Base-by-base conservation (phyloP, 2,329 filamentous ascomycete species). In the Aspergillus fumigatiaffinis region DNA sequence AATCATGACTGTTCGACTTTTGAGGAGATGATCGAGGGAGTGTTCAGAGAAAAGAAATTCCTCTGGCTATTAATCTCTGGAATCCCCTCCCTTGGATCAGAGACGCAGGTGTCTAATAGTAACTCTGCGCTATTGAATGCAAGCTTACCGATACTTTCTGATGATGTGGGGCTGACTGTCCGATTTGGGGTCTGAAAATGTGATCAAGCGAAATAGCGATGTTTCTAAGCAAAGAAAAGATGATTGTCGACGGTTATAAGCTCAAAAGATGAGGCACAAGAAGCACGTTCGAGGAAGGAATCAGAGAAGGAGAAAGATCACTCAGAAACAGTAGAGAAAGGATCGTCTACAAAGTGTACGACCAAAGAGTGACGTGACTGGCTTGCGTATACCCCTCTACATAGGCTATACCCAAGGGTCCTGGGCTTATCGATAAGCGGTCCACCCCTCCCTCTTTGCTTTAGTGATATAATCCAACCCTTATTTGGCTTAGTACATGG, bases 341-440 rank as follows among this genome's bases (percentile, higher is more conserved):
- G 20, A 47, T 4, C 26, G 21, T 23, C 44, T 47, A 47, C 21
- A 47, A 17, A 47, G 5, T 61, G 25, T 5, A 69, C 44, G 12
- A 38, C 51, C 51, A 48, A 48, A 58, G 54, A 59, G 62, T 65
- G 65, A 67, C 65, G 63, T 66, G 63, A 65, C 57, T 52, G 63
- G 66, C 59, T 65, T 62, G 60, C n/a, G 75, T 72, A 59, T 73
- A 35, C 32, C n/a, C n/a, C n/a, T n/a, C n/a, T 25, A 25, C 23
- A 26, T 26, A 26, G 25, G 25, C 3, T 29, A 3, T 9, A 41
- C 35, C 48, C 51, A 60, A 44, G 55, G 20, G 73, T 69, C 8
- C 70, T 68, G 25, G 73, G 1, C 73, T 73, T 32, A 66, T 64
- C 63, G 58, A 65, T 63, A 61, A 65, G 20, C 20, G 46, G 38